Percentiles rank a stretch among this genome's conserved stretches.
phyloP scores from a whole-genome alignment of 116 monocot species.

The Iris pallida region DNA sequence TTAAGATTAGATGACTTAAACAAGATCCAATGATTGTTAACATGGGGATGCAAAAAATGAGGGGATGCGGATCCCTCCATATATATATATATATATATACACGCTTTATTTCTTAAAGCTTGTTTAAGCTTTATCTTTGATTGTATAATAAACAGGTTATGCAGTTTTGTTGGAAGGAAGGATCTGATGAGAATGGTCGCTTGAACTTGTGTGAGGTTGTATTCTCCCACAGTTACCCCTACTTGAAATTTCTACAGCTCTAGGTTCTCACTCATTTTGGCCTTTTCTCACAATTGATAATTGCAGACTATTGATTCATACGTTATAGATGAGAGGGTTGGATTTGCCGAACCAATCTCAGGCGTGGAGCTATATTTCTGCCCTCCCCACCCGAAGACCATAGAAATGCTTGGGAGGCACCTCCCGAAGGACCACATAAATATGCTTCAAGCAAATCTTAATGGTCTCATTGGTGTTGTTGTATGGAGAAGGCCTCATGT shows the following conservation, averaged over 20 bases:
- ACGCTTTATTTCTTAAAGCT: background rate
- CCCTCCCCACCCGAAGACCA: constrained; percentile 54
- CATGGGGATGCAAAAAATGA: no score
- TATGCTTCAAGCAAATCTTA: constrained; percentile 2
- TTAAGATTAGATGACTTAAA: no score
- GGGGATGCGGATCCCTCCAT: no score
- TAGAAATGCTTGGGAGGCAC: constrained; percentile 37
- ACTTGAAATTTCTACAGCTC: background rate
- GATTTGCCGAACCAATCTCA: constrained; percentile 64
- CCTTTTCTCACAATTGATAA: background rate
- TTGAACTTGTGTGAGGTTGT: constrained; percentile 56
- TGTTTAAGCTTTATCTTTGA: constrained; percentile 3
- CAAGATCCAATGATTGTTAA: no score
- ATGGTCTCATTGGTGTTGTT: constrained; percentile 60
- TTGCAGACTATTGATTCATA: constrained; percentile 72
- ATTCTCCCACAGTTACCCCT: background rate
- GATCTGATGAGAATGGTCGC: constrained; percentile 60
- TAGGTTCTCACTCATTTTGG: background rate
- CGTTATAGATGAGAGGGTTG: constrained; percentile 65
- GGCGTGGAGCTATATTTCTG: constrained; percentile 90
- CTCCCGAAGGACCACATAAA: constrained; percentile 45
- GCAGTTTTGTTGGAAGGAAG: constrained; percentile 79
- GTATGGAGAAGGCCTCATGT: constrained; percentile 56
- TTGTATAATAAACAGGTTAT: constrained; percentile 38
- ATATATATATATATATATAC: background rate